Base-by-base conservation (phyloP, 148 eudicot species). In the Salicornia ramosissima region DNA sequence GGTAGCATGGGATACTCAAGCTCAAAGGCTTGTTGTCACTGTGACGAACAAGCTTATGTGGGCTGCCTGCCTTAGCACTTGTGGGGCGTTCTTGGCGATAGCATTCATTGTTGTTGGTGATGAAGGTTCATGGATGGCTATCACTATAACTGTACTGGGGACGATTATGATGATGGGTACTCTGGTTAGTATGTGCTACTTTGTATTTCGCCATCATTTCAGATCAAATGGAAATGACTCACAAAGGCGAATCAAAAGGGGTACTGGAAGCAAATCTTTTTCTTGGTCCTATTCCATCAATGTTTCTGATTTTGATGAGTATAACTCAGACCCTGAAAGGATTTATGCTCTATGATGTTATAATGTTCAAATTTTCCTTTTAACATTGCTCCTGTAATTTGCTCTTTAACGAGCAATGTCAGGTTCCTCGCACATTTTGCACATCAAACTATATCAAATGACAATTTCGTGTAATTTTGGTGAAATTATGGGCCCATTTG, bases 31-130 rank as follows among this genome's bases (percentile, higher is more conserved):
- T 36, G 84, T 91, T 14, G 97, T 91, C 43, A 85, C 90, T 0
- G 83, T 91, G 1, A 83, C 90, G 47, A 91, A 88, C 81, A 91
- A 91, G 87, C 68, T 88, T n/a, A 88, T 88, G 97, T 91, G 97
- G 97, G 84, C 86, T 33, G 97, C 97, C 18, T 85, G 92, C 73
- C 76, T 88, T n/a, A 91, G 90, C 79, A 91, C 97, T 45, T 85
- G 90, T 30, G 97, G 97, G 30, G 91, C 97, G 0, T 91, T 86
- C 74, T 55, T 88, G 53, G 78, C 97, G 1, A 84, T 91, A 46
- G 89, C 90, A 9, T 91, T 86, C 72, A 87, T 84, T 50, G 91
- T 88, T 1, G 92, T 91, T 0, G 97, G 97, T 14, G 86, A 80
- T 52, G 70, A 78, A 52, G 84, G 83, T 55, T 77, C 97, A 2